These are phyloP conservation scores for Rhipidocladum racemiflorum DNA, from an alignment of 176 grass and related monocot species.

Conservation along the genomic window DNA sequence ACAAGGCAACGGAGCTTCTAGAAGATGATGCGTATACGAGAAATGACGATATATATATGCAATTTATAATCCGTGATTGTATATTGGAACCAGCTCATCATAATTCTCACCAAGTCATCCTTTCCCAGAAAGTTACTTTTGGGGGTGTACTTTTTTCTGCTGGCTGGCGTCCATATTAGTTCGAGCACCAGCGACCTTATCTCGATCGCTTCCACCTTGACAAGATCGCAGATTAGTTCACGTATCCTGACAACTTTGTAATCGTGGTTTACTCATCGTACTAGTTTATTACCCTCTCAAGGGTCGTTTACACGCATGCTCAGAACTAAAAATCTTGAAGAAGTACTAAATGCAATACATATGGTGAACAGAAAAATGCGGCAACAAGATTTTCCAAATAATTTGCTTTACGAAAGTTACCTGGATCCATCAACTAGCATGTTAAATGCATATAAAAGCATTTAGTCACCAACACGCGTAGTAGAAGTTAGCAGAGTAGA, in stretches of 20 bases:
- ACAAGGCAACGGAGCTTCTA: not conserved
- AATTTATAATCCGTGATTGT: not conserved
- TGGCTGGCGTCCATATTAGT: not conserved
- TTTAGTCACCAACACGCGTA: not conserved
- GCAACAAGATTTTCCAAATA: not conserved
- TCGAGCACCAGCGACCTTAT: constrained; percentile 5
- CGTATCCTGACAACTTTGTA: not conserved
- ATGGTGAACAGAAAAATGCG: not conserved
- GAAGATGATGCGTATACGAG: not conserved
- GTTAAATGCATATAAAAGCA: not conserved
- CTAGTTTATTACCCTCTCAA: not conserved
- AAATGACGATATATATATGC: not conserved
- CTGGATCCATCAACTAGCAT: not conserved
- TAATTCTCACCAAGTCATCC: not conserved
- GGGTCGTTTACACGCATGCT: not conserved
- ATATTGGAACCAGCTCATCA: not conserved
- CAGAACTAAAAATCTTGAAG: not conserved
- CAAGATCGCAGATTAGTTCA: not conserved
- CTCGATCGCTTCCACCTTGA: not conserved
- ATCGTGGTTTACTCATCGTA: not conserved
- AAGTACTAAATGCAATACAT: not conserved
- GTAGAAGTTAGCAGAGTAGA: not conserved
- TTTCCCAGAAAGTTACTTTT: not conserved
- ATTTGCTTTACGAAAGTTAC: not conserved
- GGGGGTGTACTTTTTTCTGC: not conserved